These are phyloP conservation scores for Boletales sp. DNA, from an alignment of 768 basidiomycete genomes.

Conservation along the genomic window DNA sequence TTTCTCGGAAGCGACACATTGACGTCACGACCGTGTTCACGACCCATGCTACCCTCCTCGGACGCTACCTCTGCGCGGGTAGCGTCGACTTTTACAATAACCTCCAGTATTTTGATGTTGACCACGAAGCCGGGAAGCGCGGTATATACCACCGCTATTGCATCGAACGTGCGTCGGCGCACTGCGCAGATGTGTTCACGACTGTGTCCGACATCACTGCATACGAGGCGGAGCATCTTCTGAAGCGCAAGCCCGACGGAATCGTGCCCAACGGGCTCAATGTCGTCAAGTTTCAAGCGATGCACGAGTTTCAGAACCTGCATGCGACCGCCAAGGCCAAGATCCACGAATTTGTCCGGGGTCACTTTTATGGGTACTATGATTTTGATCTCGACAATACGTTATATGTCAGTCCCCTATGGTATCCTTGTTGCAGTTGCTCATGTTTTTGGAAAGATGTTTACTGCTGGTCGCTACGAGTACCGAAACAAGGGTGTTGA, in stretches of 20 bases:
- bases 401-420: constrained; percentile 56
- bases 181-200: constrained; percentile 98
- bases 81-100: constrained; percentile 99
- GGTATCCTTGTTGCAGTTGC: not conserved
- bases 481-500: constrained; percentile 99
- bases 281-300: constrained; percentile 98
- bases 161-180: constrained; percentile 91
- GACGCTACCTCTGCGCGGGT: constrained; percentile 97
- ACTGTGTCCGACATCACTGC: constrained; percentile 98
- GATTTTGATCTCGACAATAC: constrained; percentile 95
- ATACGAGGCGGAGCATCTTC: constrained; percentile 91
- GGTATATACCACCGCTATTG: constrained; percentile 99
- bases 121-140: constrained; percentile 98
- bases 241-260: constrained; percentile 97
- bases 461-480: constrained; percentile 99
- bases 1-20: constrained; percentile 94
- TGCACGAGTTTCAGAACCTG: constrained; percentile 98
- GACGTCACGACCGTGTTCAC: constrained; percentile 99
- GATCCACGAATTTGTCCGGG: constrained; percentile 96
- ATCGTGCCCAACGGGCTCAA: constrained; percentile 97
- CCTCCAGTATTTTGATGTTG: constrained; percentile 98
- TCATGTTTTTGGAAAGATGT: constrained; percentile 57
- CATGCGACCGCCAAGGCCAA: constrained; percentile 94
- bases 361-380: constrained; percentile 97
- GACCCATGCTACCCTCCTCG: constrained; percentile 96